phyloP scores from a whole-genome alignment of 441 rosid species.

The Theobroma grandiflorum region DNA sequence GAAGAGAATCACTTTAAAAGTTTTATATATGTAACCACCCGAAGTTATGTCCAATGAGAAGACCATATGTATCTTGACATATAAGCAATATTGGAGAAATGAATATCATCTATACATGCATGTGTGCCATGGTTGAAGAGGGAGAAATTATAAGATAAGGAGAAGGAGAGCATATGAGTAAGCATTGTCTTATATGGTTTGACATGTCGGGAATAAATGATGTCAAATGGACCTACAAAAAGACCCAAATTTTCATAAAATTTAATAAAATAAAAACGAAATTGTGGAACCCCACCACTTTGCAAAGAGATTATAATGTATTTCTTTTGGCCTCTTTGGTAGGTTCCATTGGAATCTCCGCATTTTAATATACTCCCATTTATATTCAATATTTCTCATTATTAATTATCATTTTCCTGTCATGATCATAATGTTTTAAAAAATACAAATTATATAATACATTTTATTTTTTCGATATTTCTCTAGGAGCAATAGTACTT shows the following conservation, averaged over 20 bases:
- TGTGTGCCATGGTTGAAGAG: neutral
- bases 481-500: neutral
- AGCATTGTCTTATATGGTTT: conserved; percentile 26
- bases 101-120: conserved; percentile 3
- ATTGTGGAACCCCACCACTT: conserved; percentile 25
- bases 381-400: neutral
- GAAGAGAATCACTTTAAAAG: neutral
- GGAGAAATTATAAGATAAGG: neutral
- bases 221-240: conserved; percentile 28
- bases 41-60: neutral
- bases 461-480: neutral
- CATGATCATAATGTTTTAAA: too few relatives aligned
- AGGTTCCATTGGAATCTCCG: conserved; percentile 25
- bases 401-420: neutral
- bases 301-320: neutral
- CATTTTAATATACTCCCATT: neutral
- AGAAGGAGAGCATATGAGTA: conserved; percentile 14
- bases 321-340: neutral
- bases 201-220: conserved; percentile 40
- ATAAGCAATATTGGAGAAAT: neutral
- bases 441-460: too few relatives aligned
- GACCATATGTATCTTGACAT: neutral
- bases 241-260: neutral
- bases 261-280: neutral
- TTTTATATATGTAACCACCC: neutral